Base-by-base conservation (phyloP, 495 filamentous ascomycete genomes). In the Talaromyces borbonicus region DNA sequence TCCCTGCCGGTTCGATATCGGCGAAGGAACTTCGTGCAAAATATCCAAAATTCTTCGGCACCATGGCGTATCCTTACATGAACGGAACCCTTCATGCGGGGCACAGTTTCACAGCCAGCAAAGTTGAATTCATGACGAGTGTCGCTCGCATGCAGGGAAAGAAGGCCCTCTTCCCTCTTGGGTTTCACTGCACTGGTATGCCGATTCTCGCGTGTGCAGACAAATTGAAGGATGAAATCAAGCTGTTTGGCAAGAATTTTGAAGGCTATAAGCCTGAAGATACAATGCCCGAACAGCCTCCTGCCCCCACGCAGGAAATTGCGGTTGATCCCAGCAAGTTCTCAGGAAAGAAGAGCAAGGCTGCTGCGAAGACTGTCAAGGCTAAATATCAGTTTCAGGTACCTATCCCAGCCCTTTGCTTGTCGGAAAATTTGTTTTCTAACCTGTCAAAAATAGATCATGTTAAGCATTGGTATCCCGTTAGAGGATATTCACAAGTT, bases 151-250 rank as follows among this genome's bases (percentile, higher is more conserved):
- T 96, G 89, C 78, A 92, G 62, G 92, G 92, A 50, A 87, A 87
- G 68, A 72, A 83, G 36, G 73, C 79, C 48, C 71, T 97, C 35
- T 96, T 90, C 63, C 92, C 92, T 43, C 78, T 86, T 39, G 93
- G 92, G 11, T 97, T 85, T 66, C 92, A 98, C 68, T 93, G 87
- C 66, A 96, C 93, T 0, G 92, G 92, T 58, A 90, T 98, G 80
- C 89, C 92, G 4, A 97, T 98, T 68, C 96, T 95, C 63, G 89
- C 92, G 4, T 94, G 85, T 57, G 90, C 92, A 20, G 92, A 98
- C 66, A 97, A 96, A 67, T 79, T 98, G 27, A 72, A 74, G 37
- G 82, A 90, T 44, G 93, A 98, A 58, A 77, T 95, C 12, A 77
- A 86, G 65, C 72, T 85, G 67, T 98, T 98, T 60, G 93, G 92